Evolutionary conservation across 495 filamentous ascomycete genomes (phyloP).

Genomic region (Penicillium angulare): DNA sequence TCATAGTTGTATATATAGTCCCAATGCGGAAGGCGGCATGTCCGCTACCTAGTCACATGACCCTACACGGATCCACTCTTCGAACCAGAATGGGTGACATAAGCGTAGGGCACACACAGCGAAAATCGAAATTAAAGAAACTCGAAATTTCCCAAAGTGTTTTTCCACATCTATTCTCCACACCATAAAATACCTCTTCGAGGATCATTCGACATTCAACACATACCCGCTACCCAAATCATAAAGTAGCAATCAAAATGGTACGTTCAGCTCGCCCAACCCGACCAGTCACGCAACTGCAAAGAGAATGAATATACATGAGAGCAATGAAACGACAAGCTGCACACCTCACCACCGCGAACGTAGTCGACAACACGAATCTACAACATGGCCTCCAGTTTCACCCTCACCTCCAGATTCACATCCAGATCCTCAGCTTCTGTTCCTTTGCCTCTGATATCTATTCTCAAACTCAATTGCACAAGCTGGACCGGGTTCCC

Average conservation of each 20-base stretch:
- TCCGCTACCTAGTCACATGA: no score
- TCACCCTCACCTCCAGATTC: no score
- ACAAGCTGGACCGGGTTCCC: not conserved
- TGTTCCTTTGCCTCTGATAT: not conserved
- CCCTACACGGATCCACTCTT: no score
- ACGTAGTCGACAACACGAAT: no score
- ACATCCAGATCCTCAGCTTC: no score
- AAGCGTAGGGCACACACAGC: constrained; percentile 45
- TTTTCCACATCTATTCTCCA: constrained; percentile 21
- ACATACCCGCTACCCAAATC: constrained; percentile 24
- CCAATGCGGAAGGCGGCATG: not conserved
- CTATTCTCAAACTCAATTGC: not conserved
- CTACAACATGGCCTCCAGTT: no score
- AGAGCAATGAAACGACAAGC: not conserved
- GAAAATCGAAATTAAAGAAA: constrained; percentile 27
- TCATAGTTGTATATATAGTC: not conserved
- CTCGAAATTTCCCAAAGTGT: constrained; percentile 27
- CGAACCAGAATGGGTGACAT: constrained; percentile 26
- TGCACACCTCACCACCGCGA: no score
- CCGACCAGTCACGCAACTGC: constrained; percentile 3
- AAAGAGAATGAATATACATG: constrained; percentile 10
- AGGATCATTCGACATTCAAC: constrained; percentile 60
- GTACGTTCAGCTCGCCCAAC: constrained; percentile 21
- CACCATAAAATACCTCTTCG: constrained; percentile 52
- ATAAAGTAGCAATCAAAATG: constrained; percentile 39